Base-by-base conservation (phyloP, 2,329 filamentous ascomycete genomes). In the Didymella pomorum region DNA sequence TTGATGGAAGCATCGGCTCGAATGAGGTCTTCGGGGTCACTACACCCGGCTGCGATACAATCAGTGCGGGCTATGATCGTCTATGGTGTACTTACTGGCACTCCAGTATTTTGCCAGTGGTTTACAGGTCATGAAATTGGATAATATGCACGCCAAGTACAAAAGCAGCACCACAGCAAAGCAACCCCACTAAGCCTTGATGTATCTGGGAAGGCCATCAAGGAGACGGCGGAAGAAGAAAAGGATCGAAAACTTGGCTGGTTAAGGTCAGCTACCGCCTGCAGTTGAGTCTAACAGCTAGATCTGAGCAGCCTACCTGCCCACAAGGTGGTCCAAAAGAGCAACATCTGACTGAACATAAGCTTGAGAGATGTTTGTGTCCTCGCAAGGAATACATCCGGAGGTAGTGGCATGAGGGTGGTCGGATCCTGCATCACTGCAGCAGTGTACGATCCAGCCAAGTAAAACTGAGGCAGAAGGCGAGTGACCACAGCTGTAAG, bases 111-210 rank as follows among this genome's bases (percentile, higher is more conserved):
- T 60, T 6, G 37, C 4, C 16, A 53, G n/a, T 3, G 58, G 48
- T 2, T 20, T 28, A 12, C 57, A 60, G 14, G 52, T 60, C 14
- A 60, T 6, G 23, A 57, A 53, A 25, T 60, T 60, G 6, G 57
- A 56, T 2, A 53, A 23, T 8, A 60, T 49, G 8, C n/a, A 60
- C 23, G 53, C 58, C 7, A 57, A 21, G 21, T 60, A 57, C 0
- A 60, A 21, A 11, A 60, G 29, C 3, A 57, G 21, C 2, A 60
- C 53, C 2, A 60, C n/a, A 7, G 28, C 21, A 11, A 57, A 60
- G 29, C 37, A 53, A 3, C 4, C 39, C 39, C 39, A 43, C 39
- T 21, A 25, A 4, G 39, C 39, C 20, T 43, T 43, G 11, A 43
- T 25, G 14, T 43, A 43, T 12, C 20, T 25, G 14, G 39, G 21